phyloP scores from a whole-genome alignment of 2,329 filamentous ascomycete genomes.

The Calonectria hongkongensis region DNA sequence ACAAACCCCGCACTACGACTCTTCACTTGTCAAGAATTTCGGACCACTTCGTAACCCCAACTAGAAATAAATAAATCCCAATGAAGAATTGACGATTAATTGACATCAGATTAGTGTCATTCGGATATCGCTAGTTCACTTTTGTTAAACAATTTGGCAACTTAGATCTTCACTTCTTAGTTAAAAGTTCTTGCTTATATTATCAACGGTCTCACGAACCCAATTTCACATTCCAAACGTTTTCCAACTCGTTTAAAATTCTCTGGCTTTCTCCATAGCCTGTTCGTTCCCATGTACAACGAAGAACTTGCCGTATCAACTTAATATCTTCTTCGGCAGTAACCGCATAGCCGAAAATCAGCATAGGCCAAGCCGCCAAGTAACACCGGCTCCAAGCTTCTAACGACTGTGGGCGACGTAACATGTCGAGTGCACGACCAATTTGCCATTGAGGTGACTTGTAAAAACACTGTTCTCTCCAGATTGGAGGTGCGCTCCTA shows the following conservation, averaged over 20 bases:
- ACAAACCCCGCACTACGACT: not conserved
- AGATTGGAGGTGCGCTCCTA: no score
- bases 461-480: not conserved
- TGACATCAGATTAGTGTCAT: no score
- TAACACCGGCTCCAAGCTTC: conserved; percentile 37
- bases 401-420: conserved; percentile 27
- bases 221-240: not conserved
- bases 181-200: not conserved
- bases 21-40: no score
- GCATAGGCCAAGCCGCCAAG: conserved; percentile 39
- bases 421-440: not conserved
- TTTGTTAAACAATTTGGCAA: not conserved
- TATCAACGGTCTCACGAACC: no score
- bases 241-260: conserved; percentile 10
- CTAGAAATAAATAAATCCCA: no score
- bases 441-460: conserved; percentile 12
- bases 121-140: not conserved
- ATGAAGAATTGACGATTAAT: no score
- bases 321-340: conserved; percentile 28
- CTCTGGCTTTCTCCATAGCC: conserved; percentile 23
- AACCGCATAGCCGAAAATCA: conserved; percentile 41
- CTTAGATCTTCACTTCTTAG: no score
- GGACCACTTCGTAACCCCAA: no score
- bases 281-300: not conserved
- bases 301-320: conserved; percentile 13